Evolutionary conservation across 345 rosid species (phyloP), one percentile per base, ranked within the genome.

Genomic region (Zanthoxylum bungeanum): DNA sequence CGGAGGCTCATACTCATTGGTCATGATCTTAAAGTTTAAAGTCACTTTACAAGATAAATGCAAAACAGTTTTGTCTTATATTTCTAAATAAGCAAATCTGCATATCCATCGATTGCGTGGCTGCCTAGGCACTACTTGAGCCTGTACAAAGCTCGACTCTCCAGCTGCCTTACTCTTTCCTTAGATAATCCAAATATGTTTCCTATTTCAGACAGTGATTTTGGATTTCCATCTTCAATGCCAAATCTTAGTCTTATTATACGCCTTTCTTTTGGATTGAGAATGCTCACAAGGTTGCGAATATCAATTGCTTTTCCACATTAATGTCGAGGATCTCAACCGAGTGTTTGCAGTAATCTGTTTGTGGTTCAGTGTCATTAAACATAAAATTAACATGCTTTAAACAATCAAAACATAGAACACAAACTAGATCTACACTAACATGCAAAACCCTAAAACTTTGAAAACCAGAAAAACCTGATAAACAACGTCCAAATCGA

Each of bases 151-250:
- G 97, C 94, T 59, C 88, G 75, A 84, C 77, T 85, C 81, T 91
- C 94, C 72, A 94, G 73, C 63, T 94, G 95, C 58, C 98, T 75
- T 40, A 88, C 92, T 74, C 96, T 80, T 75, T 94, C 96, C 81
- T 84, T 90, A 0, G 91, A 81, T 62, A 94, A 71, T 40, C 95
- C 92, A 50, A 80, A 81, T 34, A 82, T 73, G 42, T 76, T 74
- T 21, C 97, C 97, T 3, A 91, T 81, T 73, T 86, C 97, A 2
- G 89, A 78, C 42, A 91, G 79, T 0, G 97, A 86, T 70, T 80
- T 82, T 71, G 74, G 85, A 44, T 80, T 85, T 0, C 89, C 89
- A 1, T 80, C 94, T 59, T 82, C 92, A 16, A 94, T 84, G 67
- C 97, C 97, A 66, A 71, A 94, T 51, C 97, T 82, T 62, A 93